A percentile compares a stretch with the other conserved stretches of the same genome.
These are phyloP conservation scores for Phylloporus sp. DNA, from an alignment of 768 basidiomycete species.

Conservation along the genomic window DNA sequence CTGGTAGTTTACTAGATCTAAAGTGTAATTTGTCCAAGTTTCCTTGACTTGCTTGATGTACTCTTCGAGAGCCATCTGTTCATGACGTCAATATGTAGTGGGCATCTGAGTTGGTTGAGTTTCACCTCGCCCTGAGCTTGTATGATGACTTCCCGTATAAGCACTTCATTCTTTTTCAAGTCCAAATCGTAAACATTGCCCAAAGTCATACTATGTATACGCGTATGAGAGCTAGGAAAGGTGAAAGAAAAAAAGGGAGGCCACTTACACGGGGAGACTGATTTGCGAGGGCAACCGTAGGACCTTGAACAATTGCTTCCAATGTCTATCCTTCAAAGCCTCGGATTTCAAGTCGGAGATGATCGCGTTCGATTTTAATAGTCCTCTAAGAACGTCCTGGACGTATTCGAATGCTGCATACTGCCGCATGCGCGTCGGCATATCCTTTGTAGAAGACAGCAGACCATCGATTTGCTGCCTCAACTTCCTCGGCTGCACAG, in stretches of 20 bases:
- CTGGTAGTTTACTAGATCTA: conserved; percentile 97
- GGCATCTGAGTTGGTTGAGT: conserved; percentile 4
- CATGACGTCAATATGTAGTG: conserved; percentile 15
- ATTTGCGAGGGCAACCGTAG: conserved; percentile 71
- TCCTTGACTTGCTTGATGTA: conserved; percentile 97
- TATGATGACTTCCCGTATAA: conserved; percentile 91
- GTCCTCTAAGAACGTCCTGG: conserved; percentile 79
- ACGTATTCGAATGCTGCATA: conserved; percentile 99
- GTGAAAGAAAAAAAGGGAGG: conserved; percentile 12
- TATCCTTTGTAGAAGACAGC: conserved; percentile 90
- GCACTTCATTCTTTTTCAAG: conserved; percentile 83
- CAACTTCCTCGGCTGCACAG: conserved; percentile 90
- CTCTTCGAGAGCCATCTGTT: conserved; percentile 89
- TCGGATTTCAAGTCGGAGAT: conserved; percentile 96
- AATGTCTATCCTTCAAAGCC: conserved; percentile 94
- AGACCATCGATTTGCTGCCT: conserved; percentile 92
- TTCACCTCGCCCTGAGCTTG: conserved; percentile 95
- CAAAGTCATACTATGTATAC: conserved; percentile 70
- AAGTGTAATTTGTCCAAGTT: conserved; percentile 91
- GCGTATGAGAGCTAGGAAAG: conserved; percentile 2
- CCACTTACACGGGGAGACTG: conserved; percentile 63
- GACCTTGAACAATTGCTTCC: conserved; percentile 94
- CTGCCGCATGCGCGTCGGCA: conserved; percentile 98
- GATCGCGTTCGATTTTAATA: conserved; percentile 85
- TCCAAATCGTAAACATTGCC: conserved; percentile 97